phyloP scores from a whole-genome alignment of 441 rosid genomes.

The Rhodomyrtus psidioides region DNA sequence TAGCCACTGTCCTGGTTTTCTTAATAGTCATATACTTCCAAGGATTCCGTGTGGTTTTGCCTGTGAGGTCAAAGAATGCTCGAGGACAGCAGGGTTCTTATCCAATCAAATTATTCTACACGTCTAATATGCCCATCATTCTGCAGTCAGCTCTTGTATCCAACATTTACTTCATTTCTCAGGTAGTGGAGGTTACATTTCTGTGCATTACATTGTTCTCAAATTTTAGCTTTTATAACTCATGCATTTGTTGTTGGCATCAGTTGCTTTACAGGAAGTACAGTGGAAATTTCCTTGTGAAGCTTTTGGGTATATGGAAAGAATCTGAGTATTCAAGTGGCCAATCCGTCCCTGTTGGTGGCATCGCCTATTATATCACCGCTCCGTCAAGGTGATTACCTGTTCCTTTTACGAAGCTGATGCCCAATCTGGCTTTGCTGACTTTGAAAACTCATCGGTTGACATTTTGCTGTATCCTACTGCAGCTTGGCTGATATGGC shows the following conservation, averaged over 20 bases:
- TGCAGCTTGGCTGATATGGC: slow-evolving; percentile 79
- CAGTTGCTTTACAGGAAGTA: slow-evolving; percentile 73
- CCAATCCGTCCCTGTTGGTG: slow-evolving; percentile 82
- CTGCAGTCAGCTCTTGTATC: slow-evolving; percentile 94
- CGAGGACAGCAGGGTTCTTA: slow-evolving; percentile 94
- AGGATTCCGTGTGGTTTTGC: slow-evolving; percentile 80
- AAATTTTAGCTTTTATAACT: not conserved
- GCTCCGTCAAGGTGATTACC: slow-evolving; percentile 68
- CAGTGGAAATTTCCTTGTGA: slow-evolving; percentile 72
- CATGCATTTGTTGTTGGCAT: not conserved
- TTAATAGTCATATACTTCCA: slow-evolving; percentile 68
- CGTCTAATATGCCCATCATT: slow-evolving; percentile 80
- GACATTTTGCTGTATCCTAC: not conserved
- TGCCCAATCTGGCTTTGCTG: not conserved
- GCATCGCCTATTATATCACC: slow-evolving; percentile 74
- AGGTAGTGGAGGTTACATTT: slow-evolving; percentile 32
- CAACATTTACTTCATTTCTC: slow-evolving; percentile 88
- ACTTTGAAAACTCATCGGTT: not conserved
- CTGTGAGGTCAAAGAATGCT: slow-evolving; percentile 72
- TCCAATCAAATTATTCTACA: slow-evolving; percentile 78
- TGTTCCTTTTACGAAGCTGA: not conserved
- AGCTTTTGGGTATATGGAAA: slow-evolving; percentile 80
- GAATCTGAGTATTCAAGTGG: slow-evolving; percentile 87
- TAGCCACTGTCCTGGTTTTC: slow-evolving; percentile 61
- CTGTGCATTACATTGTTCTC: not conserved